Evolutionary conservation across 768 basidiomycete genomes (phyloP).

Genomic region (Mycena belliarum): DNA sequence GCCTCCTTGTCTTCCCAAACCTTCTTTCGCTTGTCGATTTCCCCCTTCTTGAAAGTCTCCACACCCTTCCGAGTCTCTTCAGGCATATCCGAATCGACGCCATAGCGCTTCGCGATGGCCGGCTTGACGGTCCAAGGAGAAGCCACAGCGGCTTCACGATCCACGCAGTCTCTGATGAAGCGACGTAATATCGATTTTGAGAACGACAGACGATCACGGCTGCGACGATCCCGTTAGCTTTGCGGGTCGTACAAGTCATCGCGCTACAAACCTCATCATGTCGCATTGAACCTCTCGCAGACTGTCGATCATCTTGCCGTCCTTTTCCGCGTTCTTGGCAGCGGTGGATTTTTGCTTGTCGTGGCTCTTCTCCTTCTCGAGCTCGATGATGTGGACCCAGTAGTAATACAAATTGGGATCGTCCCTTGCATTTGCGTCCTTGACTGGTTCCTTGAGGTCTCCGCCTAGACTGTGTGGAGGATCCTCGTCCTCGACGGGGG

Average conservation of each 20-base stretch:
- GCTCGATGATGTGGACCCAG: conserved; percentile 82
- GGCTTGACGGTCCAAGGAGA: conserved; percentile 96
- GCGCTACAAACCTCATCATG: conserved; percentile 70
- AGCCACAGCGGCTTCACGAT: conserved; percentile 87
- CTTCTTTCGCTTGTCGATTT: conserved; percentile 92
- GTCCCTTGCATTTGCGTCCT: conserved; percentile 72
- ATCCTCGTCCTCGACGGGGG: conserved; percentile 49
- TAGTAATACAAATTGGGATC: conserved; percentile 85
- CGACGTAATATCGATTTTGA: conserved; percentile 96
- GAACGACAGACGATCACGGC: conserved; percentile 93
- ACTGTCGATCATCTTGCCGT: conserved; percentile 70
- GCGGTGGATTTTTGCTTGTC: conserved; percentile 51
- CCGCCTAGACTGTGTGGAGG: conserved; percentile 71
- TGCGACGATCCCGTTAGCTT: conserved; percentile 31
- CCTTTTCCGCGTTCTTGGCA: conserved; percentile 53
- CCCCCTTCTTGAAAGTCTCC: conserved; percentile 78
- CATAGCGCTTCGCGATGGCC: conserved; percentile 79
- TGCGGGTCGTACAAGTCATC: neutral
- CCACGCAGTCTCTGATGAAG: conserved; percentile 94
- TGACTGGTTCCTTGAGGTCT: conserved; percentile 73
- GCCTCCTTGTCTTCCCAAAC: conserved; percentile 88
- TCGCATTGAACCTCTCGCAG: conserved; percentile 81
- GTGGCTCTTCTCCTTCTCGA: conserved; percentile 67
- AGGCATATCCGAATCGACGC: conserved; percentile 83
- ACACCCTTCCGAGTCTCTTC: conserved; percentile 81